These are phyloP conservation scores for Astragalus membranaceus DNA, from an alignment of 306 rosid species.

Conservation along the genomic window DNA sequence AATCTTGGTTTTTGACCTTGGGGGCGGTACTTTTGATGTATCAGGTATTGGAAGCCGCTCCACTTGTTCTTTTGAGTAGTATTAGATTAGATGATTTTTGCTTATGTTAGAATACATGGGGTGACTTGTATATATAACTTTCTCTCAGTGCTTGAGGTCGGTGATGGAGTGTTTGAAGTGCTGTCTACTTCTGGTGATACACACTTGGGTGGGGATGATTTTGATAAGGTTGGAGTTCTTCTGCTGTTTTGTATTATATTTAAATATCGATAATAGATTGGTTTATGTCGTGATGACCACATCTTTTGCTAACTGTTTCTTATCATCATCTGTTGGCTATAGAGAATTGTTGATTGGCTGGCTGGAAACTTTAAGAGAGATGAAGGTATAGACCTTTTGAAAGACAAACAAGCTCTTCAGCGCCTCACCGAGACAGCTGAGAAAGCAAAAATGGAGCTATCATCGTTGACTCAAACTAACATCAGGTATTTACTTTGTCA, in stretches of 20 bases:
- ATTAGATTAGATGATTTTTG: neutral
- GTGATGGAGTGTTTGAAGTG: constrained; percentile 98
- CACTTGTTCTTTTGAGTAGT: neutral
- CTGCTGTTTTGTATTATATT: neutral
- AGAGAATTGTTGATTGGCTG: constrained; percentile 95
- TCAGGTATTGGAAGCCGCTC: constrained; percentile 47
- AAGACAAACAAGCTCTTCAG: constrained; percentile 98
- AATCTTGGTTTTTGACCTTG: constrained; percentile 94
- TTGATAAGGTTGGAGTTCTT: constrained; percentile 59
- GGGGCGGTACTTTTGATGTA: constrained; percentile 98
- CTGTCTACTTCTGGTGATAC: constrained; percentile 97
- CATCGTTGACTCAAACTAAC: constrained; percentile 83
- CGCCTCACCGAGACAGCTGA: constrained; percentile 95
- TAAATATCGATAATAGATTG: neutral
- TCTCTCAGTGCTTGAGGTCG: constrained; percentile 76
- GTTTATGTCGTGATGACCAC: neutral
- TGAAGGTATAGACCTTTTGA: constrained; percentile 88
- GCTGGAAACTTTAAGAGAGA: constrained; percentile 67
- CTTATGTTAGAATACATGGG: neutral
- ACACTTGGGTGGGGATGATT: constrained; percentile 98
- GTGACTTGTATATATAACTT: neutral
- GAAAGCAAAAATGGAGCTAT: constrained; percentile 96
- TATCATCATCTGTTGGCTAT: neutral
- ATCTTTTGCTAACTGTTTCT: neutral
- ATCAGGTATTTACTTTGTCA: constrained; percentile 48